Evolutionary conservation across 371 early-diverging fungal genomes (phyloP), one percentile per base, ranked within the genome.

Genomic region (Rhizomucor pusillus): DNA sequence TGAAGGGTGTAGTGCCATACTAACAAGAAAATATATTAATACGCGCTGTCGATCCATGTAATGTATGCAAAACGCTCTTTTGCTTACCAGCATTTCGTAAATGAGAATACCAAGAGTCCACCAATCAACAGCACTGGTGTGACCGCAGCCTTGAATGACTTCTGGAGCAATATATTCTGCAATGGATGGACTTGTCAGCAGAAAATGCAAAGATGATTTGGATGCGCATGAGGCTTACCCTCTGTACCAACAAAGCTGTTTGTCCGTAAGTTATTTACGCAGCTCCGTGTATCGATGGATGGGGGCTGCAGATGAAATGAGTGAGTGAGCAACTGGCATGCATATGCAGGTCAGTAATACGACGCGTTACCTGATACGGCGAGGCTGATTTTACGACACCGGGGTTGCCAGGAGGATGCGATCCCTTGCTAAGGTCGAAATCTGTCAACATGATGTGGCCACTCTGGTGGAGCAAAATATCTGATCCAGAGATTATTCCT

Each of bases 41-140:
- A 29, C 16, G 19, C 41, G 41, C 16, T 16, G 11, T 12, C 41
- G 14, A 41, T 16, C 7, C 41, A 41, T 11, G 11, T 0, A 39
- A n/a, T 35, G 19, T 23, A 19, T 29, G 12, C 47, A 52, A 6
- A n/a, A n/a, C n/a, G n/a, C n/a, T n/a, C n/a, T n/a, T 50, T 1
- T 20, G 52, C 70, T 69, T 73, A 86, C 88, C 66, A 97, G 80
- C 95, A 99, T 94, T 69, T 98, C 98, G 66, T 91, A 98, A 6
- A 98, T 82, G 43, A 98, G 77, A 25, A 99, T 94, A 12, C 99
- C 99, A 13, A 98, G 70, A 6, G 98, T 94, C 99, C 99, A 99
- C 93, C 99, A 97, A 80, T 99, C 99, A 16, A 95, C 97, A 1
- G 89, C 84, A 60, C 85, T 87, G 18, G 98, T 92, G 75, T 99